phyloP scores from a whole-genome alignment of 2,329 filamentous ascomycete genomes.

The Bipolaris sorokiniana region DNA sequence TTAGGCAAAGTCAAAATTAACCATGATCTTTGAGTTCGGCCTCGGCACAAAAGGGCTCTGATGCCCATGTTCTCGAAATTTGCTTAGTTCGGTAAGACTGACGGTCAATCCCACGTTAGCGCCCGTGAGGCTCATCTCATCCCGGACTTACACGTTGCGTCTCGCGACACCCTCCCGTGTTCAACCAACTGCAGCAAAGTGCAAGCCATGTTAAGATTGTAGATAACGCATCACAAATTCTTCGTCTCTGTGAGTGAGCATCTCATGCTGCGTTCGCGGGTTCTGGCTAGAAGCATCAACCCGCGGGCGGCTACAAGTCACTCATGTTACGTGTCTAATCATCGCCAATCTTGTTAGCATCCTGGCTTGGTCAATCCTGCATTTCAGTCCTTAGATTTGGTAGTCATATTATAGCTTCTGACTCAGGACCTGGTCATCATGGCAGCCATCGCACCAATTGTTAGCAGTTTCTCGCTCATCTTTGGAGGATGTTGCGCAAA shows the following conservation, averaged over 20 bases:
- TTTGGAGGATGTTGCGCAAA: conserved; percentile 97
- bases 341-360: background rate
- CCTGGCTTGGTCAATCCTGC: background rate
- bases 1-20: background rate
- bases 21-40: background rate
- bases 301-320: background rate
- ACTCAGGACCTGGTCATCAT: conserved; percentile 20
- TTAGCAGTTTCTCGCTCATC: conserved; percentile 77
- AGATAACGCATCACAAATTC: background rate
- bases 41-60: background rate
- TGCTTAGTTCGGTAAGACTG: conserved; percentile 14
- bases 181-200: conserved; percentile 4
- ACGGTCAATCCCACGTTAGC: conserved; percentile 33
- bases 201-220: conserved; percentile 19
- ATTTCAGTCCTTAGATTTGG: background rate
- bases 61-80: conserved; percentile 3
- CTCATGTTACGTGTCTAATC: conserved; percentile 12
- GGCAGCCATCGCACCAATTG: conserved; percentile 46
- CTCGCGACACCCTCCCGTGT: conserved; percentile 5
- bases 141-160: conserved; percentile 41
- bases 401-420: background rate
- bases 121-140: conserved; percentile 33
- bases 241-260: conserved; percentile 4
- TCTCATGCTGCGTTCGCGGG: background rate
- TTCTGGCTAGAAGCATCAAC: background rate